Conservation (phyloP, 306 rosid genomes). For the Alnus glutinosa region DNA sequence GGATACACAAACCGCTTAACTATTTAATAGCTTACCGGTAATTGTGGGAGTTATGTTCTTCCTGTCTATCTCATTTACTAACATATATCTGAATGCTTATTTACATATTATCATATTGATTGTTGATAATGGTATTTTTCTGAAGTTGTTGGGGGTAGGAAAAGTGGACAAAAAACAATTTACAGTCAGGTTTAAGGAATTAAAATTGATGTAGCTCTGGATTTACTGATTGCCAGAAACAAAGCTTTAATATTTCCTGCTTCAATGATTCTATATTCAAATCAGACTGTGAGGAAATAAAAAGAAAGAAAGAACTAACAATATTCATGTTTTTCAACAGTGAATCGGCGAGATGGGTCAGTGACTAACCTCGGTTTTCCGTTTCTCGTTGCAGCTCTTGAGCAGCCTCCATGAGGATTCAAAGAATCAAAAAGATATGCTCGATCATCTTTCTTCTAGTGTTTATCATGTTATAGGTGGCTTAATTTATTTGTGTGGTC, state of each 20-base stretch:
- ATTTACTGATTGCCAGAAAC: neutral
- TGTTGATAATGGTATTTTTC: too few relatives aligned
- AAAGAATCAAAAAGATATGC: neutral
- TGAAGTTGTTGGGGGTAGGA: too few relatives aligned
- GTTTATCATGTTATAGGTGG: neutral
- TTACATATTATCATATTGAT: too few relatives aligned
- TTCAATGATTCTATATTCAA: neutral
- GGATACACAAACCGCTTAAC: neutral
- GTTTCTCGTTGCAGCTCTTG: conserved; percentile 36
- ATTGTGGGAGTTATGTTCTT: neutral
- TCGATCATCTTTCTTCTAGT: neutral
- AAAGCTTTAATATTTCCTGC: neutral
- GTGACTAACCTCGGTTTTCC: conserved; percentile 35
- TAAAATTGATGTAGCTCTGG: neutral
- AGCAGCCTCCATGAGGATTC: conserved; percentile 39
- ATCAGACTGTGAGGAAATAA: conserved; percentile 1
- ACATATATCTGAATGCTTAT: neutral
- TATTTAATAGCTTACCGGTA: neutral
- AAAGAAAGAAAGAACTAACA: neutral
- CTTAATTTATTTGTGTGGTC: too few relatives aligned
- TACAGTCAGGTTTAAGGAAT: too few relatives aligned
- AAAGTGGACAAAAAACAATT: neutral
- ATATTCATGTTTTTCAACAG: conserved; percentile 1
- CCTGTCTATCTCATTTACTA: neutral
- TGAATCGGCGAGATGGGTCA: conserved; percentile 1